Percentiles rank a stretch among this genome's conserved stretches.
Conservation (phyloP, 306 rosid species). For the Pueraria montana region DNA sequence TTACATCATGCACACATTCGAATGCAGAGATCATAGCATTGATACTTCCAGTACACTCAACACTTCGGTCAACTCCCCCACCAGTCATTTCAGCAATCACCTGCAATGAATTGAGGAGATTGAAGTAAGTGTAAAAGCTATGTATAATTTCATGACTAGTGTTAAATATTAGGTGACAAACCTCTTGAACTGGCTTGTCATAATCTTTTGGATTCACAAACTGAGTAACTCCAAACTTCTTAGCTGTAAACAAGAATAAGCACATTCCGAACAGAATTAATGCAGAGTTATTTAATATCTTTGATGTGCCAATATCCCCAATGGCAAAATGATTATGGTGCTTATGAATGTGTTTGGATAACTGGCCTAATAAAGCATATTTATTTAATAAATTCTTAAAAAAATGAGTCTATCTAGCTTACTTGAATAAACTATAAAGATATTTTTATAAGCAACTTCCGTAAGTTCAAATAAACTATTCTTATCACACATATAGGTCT, state of each 20-base stretch:
- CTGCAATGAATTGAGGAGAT: slow-evolving; percentile 3
- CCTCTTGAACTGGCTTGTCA: slow-evolving; percentile 44
- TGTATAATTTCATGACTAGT: neutral
- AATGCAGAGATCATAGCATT: slow-evolving; percentile 47
- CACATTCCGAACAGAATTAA: slow-evolving; percentile 6
- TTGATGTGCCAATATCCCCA: slow-evolving; percentile 9
- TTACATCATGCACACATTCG: slow-evolving; percentile 46
- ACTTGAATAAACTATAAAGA: neutral
- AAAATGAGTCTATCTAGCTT: neutral
- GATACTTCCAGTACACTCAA: slow-evolving; percentile 43
- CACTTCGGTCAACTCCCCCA: slow-evolving; percentile 47
- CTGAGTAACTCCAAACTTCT: slow-evolving; percentile 44
- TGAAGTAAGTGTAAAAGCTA: neutral
- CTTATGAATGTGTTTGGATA: neutral
- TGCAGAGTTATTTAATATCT: neutral
- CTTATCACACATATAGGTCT: neutral
- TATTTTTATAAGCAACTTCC: neutral
- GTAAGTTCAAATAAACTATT: neutral
- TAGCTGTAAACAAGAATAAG: slow-evolving; percentile 30
- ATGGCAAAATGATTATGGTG: neutral
- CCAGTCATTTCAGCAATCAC: slow-evolving; percentile 30
- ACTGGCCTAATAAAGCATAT: neutral
- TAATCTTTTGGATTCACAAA: slow-evolving; percentile 48
- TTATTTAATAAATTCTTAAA: neutral
- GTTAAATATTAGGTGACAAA: slow-evolving; percentile 13